Percentiles rank a stretch among this genome's conserved stretches.
phyloP scores from a whole-genome alignment of 2,329 filamentous ascomycete genomes.

The Lizonia empirigonia region DNA sequence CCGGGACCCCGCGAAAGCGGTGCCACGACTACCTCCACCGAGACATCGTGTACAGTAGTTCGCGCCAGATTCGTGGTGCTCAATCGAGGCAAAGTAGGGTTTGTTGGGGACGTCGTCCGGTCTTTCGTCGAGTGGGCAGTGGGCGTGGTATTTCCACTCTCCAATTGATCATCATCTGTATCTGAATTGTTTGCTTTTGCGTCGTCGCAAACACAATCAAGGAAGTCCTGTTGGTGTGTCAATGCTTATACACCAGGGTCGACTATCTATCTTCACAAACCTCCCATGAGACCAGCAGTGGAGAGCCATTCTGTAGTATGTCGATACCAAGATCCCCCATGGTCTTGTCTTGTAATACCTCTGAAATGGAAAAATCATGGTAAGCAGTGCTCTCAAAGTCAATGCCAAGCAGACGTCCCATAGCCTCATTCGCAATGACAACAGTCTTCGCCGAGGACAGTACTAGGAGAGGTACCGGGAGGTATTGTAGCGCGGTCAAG shows the following conservation, averaged over 20 bases:
- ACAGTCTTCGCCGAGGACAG: constrained; percentile 72
- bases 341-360: constrained; percentile 68
- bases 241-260: constrained; percentile 3
- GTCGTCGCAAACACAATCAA: constrained; percentile 53
- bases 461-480: constrained; percentile 74
- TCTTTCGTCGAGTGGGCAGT: constrained; percentile 24
- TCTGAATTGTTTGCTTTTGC: constrained; percentile 20
- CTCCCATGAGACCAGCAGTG: constrained; percentile 59
- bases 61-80: constrained; percentile 47
- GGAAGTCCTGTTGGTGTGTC: constrained; percentile 44
- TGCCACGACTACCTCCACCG: constrained; percentile 71
- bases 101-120: constrained; percentile 8
- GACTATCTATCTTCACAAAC: constrained; percentile 31
- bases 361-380: constrained; percentile 56
- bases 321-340: constrained; percentile 75
- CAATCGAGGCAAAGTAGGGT: constrained; percentile 28
- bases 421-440: constrained; percentile 75
- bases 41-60: constrained; percentile 62
- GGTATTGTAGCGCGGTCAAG: constrained; percentile 68
- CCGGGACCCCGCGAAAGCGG: constrained; percentile 37
- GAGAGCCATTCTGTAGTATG: constrained; percentile 69
- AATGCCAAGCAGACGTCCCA: constrained; percentile 71
- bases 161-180: constrained; percentile 19
- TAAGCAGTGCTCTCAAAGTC: constrained; percentile 51
- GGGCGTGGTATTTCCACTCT: constrained; percentile 39